phyloP scores from a whole-genome alignment of 805 yeast species.

The Candida manassasensis region DNA sequence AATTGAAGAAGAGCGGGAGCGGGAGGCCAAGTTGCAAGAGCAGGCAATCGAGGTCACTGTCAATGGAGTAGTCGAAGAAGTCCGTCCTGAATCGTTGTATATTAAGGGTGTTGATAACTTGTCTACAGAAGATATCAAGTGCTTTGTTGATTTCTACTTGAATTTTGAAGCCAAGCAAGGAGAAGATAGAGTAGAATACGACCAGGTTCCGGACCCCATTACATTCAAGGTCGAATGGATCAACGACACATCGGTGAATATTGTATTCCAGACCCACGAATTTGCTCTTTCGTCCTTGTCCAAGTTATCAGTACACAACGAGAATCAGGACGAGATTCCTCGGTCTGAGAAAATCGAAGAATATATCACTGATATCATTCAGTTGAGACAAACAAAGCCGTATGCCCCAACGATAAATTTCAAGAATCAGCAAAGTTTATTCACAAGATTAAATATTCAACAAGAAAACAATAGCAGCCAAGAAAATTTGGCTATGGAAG shows the following conservation, averaged over 20 bases:
- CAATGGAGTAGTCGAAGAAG: conserved; percentile 26
- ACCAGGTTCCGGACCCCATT: conserved; percentile 23
- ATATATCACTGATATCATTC: conserved; percentile 21
- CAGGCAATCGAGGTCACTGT: conserved; percentile 31
- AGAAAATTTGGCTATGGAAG: conserved; percentile 24
- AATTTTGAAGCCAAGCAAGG: conserved; percentile 24
- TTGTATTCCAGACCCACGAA: conserved; percentile 47
- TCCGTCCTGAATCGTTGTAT: conserved; percentile 45
- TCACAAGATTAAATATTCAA: conserved; percentile 20
- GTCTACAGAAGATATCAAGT: conserved; percentile 55
- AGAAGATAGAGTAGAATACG: conserved; percentile 14
- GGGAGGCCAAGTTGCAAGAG: conserved; percentile 23
- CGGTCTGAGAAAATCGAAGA: conserved; percentile 9
- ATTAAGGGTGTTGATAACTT: conserved; percentile 62
- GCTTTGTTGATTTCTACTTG: conserved; percentile 45
- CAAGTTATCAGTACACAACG: conserved; percentile 11
- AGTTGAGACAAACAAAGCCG: conserved; percentile 38
- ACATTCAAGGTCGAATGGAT: conserved; percentile 59
- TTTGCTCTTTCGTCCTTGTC: conserved; percentile 36
- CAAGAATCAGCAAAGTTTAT: conserved; percentile 26
- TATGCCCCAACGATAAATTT: conserved; percentile 34
- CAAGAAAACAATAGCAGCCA: conserved; percentile 7
- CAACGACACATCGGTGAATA: conserved; percentile 54
- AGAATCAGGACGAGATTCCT: conserved; percentile 1
- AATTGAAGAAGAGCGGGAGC: conserved; percentile 32